Evolutionary conservation across 768 basidiomycete species (phyloP), one percentile per base, ranked within the genome.

Genomic region (Lactarius psammicola): DNA sequence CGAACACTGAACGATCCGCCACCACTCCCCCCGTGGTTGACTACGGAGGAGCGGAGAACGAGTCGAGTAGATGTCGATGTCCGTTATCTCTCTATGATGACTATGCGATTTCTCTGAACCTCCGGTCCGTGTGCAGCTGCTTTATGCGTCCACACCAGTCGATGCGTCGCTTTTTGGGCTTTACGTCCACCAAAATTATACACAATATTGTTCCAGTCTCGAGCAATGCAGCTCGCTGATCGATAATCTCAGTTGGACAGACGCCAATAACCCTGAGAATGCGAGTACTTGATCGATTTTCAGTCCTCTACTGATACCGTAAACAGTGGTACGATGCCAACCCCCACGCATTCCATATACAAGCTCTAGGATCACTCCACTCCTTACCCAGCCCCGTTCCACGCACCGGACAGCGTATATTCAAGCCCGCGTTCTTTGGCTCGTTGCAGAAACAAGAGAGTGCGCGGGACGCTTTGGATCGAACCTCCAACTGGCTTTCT

Each of bases 101-200:
- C 7, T 53, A 20, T 54, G 71, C 20, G 20, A 3, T 56, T 57
- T 30, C 8, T 30, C 67, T 63, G 38, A 34, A n/a, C 18, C 23
- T 10, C 38, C 26, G 56, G 6, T 28, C 4, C 31, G 15, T 34
- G 4, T 53, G 2, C 64, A 95, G 94, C 74, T 75, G 13, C 76
- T 98, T 3, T 91, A 90, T 72, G 85, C 88, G 1, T 89, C 94
- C 73, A 90, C 90, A 0, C 94, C 96, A 0, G 89, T 98, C 62
- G 97, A 99, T 76, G 87, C 93, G 1, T 92, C 92, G 1, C 79
- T 98, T 1, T 90, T 95, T 68, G 88, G 89, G 3, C 76, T 96
- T 8, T 99, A 98, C 73, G 81, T 95, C 10, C 97, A 99, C 70
- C 95, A 98, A 75, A 98, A 97, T 73, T 94, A 95, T 70, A 83